These are phyloP conservation scores for Boletus vinaceobasis DNA, from an alignment of 768 basidiomycete genomes.

Conservation along the genomic window DNA sequence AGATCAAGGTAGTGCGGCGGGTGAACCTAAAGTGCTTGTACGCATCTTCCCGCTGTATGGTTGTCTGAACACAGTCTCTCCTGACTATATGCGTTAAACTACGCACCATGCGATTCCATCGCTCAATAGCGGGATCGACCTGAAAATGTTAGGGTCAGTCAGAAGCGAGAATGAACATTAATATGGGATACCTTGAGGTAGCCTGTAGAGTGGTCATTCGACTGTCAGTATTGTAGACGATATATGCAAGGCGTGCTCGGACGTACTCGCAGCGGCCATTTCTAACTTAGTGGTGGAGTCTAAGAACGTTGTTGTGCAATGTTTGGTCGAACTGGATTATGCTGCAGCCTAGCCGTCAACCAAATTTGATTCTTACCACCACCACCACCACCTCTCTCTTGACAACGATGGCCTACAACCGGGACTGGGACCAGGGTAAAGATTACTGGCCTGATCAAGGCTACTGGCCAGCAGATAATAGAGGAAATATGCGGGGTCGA, in stretches of 20 bases:
- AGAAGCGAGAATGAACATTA: neutral
- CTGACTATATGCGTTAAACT: constrained; percentile 5
- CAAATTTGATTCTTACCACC: constrained; percentile 22
- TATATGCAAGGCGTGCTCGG: neutral
- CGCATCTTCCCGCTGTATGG: constrained; percentile 71
- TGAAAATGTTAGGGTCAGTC: constrained; percentile 8
- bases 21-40: constrained; percentile 85
- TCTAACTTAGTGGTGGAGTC: constrained; percentile 25
- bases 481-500: constrained; percentile 47
- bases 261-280: constrained; percentile 71
- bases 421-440: constrained; percentile 87
- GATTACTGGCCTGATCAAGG: constrained; percentile 49
- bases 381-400: constrained; percentile 21
- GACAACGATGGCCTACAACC: constrained; percentile 63
- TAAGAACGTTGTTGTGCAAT: constrained; percentile 28
- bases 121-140: constrained; percentile 58
- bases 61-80: neutral
- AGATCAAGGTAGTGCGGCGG: constrained; percentile 55
- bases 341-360: neutral
- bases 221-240: constrained; percentile 11
- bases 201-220: constrained; percentile 36
- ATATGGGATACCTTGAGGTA: constrained; percentile 49
- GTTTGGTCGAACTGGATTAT: constrained; percentile 23
- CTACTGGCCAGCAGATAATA: constrained; percentile 38
- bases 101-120: constrained; percentile 59